Base-by-base conservation (phyloP, 495 filamentous ascomycete species). In the Ascobolus immersus region DNA sequence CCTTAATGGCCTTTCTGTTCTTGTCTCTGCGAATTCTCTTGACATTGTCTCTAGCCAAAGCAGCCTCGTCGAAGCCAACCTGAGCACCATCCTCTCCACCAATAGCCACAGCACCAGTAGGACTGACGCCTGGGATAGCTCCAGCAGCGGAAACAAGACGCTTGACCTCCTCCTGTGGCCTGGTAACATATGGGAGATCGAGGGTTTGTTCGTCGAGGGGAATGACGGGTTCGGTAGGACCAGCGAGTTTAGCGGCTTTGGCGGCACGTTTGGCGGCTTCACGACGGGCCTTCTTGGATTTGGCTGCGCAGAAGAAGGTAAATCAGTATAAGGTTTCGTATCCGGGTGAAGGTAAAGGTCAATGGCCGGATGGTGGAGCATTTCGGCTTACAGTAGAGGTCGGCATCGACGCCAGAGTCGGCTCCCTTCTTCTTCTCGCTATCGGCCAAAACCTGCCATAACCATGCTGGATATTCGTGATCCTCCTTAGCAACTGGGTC, bases 391-490 rank as follows among this genome's bases (percentile, higher is more conserved):
- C 82, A 79, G 50, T 73, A 79, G 24, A 69, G 54, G 55, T 76
- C 70, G 8, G 64, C 70, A 6, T 49, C 60, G 2, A 59, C 56
- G 13, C 52, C 55, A 10, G 53, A 55, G 7, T 39, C 53, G 4
- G 39, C 50, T 23, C 59, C 61, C 45, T 61, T 60, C 42, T 55
- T 51, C 15, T 28, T 39, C 42, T 52, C 28, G 6, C 38, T 48
- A 49, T 62, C 56, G 12, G 67, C 65, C 17, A 93, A 55, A 41
- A 81, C 64, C 0, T 47, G 54, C 86, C 86, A 96, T 34, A 96
- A 55, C 86, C 86, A 96, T 9, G 59, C 63, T 11, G 86, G 86
- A 56, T 96, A 96, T 35, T 79, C 81, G 21, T 64, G 55, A 50
- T 96, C 86, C 34, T 73, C 64, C 44, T 69, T 56, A 19, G 86